Base-by-base conservation (phyloP, 2,329 filamentous ascomycete genomes). In the Leptographium procerum region DNA sequence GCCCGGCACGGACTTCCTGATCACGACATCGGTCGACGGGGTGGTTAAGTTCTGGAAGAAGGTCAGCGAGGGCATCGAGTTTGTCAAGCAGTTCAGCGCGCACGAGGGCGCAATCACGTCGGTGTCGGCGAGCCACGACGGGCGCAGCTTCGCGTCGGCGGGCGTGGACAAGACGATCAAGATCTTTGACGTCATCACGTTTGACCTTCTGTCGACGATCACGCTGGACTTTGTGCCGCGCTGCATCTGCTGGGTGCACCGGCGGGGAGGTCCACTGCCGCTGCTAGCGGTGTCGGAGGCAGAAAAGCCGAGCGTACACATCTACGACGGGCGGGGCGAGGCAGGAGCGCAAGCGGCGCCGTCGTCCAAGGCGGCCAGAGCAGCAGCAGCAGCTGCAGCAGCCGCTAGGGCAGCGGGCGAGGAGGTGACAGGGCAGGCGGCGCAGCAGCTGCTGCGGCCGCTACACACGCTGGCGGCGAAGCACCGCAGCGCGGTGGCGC, bases 41-140 rank as follows among this genome's bases (percentile, higher is more conserved):
- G 87, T 92, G 0, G 92, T 97, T 65, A 99, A 99, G 72, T 99
- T 99, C 71, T 99, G 94, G 94, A 99, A 99, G 76, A 99, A 99
- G 75, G 82, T 88, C 63, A 86, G 84, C 1, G 85, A 89, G 36
- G 89, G 89, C 1, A 88, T 99, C 60, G 95, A 99, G 73, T 99
- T 99, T 68, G 92, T 97, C 57, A 99, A 99, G 74, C 91, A 99
- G 73, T 99, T 96, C 75, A 87, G 86, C 68, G 91, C 94, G 9
- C 95, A 99, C 72, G 79, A 82, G 59, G 89, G 89, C 56, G 89
- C 95, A 68, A 89, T 97, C 68, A 84, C 79, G 61, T 87, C 87
- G 31, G 89, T 94, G 51, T 94, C 86, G 43, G 86, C 89, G 62
- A 97, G 92, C 72, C 82, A 85, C 47, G 94, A 99, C 71, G 94